Evolutionary conservation across 2,329 filamentous ascomycete species (phyloP).

Genomic region (Geosmithia flava): DNA sequence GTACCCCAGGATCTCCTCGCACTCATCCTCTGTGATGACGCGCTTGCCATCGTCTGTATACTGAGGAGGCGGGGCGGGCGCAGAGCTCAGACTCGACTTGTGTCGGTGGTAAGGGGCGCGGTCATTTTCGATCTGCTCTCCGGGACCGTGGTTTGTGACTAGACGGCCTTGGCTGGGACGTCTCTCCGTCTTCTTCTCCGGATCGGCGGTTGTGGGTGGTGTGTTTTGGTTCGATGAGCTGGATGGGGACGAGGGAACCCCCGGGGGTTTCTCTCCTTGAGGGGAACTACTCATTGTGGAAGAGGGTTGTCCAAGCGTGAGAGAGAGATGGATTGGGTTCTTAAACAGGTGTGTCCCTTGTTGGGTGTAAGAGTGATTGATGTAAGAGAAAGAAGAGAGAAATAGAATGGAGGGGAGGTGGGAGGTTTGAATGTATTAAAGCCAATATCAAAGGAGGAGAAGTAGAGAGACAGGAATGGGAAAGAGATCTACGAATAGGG

Average conservation of each 20-base stretch:
- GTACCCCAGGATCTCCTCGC: constrained; percentile 53
- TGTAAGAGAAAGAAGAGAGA: not conserved
- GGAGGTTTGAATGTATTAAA: not conserved
- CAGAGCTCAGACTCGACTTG: not conserved
- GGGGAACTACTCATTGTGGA: no score
- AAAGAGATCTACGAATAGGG: not conserved
- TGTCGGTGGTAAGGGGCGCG: not conserved
- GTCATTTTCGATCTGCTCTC: not conserved
- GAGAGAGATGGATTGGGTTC: no score
- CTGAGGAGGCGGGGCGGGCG: not conserved
- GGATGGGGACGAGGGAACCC: not conserved
- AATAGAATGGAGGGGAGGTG: not conserved
- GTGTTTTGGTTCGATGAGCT: not conserved
- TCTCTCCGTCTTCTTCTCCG: not conserved
- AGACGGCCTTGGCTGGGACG: not conserved
- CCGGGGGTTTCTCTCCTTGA: not conserved
- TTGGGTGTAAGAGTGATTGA: not conserved
- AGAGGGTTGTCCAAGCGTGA: no score
- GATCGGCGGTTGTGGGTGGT: not conserved
- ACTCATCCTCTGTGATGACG: constrained; percentile 42
- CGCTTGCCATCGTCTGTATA: constrained; percentile 17
- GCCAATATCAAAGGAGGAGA: not conserved
- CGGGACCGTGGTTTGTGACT: not conserved
- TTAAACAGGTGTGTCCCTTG: no score
- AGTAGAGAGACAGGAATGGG: not conserved